A percentile compares a stretch with the other conserved stretches of the same genome.
phyloP scores from a whole-genome alignment of 768 basidiomycete genomes.

The Rhizopogon roseolus region DNA sequence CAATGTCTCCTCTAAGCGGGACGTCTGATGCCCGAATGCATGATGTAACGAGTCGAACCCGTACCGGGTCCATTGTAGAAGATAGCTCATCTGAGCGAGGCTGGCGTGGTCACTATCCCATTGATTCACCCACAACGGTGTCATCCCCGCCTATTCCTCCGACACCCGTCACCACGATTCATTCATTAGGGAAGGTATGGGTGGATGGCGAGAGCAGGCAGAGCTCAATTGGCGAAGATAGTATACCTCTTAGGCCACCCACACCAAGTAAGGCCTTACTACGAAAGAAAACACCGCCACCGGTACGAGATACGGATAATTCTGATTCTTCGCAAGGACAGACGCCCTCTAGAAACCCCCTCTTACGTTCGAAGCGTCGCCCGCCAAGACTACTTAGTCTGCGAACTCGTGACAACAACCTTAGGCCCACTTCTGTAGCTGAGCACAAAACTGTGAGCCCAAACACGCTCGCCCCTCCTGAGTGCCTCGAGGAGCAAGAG shows the following conservation, averaged over 20 bases:
- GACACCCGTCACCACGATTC: conserved; percentile 30
- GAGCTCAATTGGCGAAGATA: conserved; percentile 21
- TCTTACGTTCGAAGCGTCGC: conserved; percentile 51
- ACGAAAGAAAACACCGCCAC: conserved; percentile 36
- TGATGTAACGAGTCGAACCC: conserved; percentile 23
- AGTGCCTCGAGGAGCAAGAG: conserved; percentile 52
- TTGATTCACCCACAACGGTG: conserved; percentile 36
- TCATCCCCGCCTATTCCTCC: conserved; percentile 34
- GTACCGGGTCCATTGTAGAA: conserved; percentile 13
- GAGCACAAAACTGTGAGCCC: conserved; percentile 39
- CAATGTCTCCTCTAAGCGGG: conserved; percentile 36
- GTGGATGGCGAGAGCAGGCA: conserved; percentile 26
- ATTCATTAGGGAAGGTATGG: conserved; percentile 19
- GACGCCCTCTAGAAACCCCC: conserved; percentile 33
- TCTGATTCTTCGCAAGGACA: conserved; percentile 45
- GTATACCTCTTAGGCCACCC: conserved; percentile 21
- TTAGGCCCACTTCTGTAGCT: conserved; percentile 12
- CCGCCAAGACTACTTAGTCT: conserved; percentile 41
- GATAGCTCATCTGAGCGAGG: conserved; percentile 20
- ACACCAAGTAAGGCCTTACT: conserved; percentile 23
- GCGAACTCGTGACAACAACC: conserved; percentile 32
- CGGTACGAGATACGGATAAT: conserved; percentile 28
- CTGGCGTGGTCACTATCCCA: conserved; percentile 27
- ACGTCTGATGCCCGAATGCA: conserved; percentile 31
- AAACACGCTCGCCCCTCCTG: conserved; percentile 41